Evolutionary conservation across 208 protist genomes (phyloP).

Genomic region (Trypanosoma congolense): DNA sequence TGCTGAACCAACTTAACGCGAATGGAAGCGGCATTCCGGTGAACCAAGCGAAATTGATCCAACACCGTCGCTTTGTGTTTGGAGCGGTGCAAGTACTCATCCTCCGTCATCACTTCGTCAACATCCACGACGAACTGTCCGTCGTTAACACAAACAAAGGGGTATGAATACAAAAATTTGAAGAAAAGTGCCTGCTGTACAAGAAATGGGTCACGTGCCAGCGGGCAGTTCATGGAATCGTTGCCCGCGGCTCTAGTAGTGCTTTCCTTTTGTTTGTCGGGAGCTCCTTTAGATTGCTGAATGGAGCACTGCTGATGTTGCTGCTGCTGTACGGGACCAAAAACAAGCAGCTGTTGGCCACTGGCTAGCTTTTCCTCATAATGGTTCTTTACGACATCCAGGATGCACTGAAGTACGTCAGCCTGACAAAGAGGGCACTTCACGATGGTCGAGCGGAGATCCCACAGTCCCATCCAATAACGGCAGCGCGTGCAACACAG

Average conservation of each 20-base stretch:
- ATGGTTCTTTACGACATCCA: conserved; percentile 14
- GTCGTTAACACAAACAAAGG: conserved; percentile 71
- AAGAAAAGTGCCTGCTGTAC: conserved; percentile 84
- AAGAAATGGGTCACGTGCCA: conserved; percentile 76
- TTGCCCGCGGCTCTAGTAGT: background rate
- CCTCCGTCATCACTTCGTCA: conserved; percentile 75
- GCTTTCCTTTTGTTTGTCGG: background rate
- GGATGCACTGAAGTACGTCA: conserved; percentile 32
- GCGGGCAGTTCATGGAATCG: conserved; percentile 29
- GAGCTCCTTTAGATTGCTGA: background rate
- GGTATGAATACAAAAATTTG: conserved; percentile 47
- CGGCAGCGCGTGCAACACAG: conserved; percentile 62
- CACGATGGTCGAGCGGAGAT: conserved; percentile 44
- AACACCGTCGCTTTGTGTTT: conserved; percentile 50
- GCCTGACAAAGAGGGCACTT: conserved; percentile 55
- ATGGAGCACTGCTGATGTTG: background rate
- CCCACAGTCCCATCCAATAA: conserved; percentile 55
- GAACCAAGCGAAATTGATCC: conserved; percentile 73
- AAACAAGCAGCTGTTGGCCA: conserved; percentile 12
- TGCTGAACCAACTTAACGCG: conserved; percentile 55
- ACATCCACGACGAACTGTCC: conserved; percentile 46
- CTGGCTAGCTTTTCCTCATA: conserved; percentile 21
- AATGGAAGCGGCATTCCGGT: conserved; percentile 60
- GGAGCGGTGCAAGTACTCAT: conserved; percentile 59
- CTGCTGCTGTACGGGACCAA: conserved; percentile 22